Base-by-base conservation (phyloP, 441 rosid genomes). In the Metrosideros polymorpha region DNA sequence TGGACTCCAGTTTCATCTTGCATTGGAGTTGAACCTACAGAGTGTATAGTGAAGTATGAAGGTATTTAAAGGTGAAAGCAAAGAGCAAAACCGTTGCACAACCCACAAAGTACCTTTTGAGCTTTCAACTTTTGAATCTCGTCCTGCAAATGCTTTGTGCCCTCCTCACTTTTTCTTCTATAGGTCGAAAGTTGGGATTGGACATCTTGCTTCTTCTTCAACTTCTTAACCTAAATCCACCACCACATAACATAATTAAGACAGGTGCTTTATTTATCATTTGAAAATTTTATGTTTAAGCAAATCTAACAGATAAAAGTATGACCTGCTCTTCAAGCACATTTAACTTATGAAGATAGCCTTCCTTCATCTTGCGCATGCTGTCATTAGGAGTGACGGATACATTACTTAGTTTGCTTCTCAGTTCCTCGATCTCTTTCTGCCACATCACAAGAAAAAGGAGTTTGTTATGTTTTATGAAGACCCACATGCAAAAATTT, bases 11-110 rank as follows among this genome's bases (percentile, higher is more conserved):
- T 95, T 96, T 97, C 86, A 90, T 89, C 91, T 95, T 95, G 92
- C 99, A 97, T 82, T 94, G 95, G 86, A 97, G 94, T 92, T 97
- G 96, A 90, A 96, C 99, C 99, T 96, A 88, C 6, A 54, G 27
- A 85, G 57, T 52, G 84, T 9, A 57, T 71, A 84, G 6, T 82
- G 47, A 63, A 54, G 30, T 10, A 30, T 25, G 29, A 84, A 19
- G 39, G 43, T 50, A 76, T 75, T 22, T 18, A 51, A 47, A 86
- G 77, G 77, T 18, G 53, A 71, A 43, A 51, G 9, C 52, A 56
- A 87, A 22, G n/a, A 82, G 61, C 52, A 39, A 56, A 85, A 22
- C 29, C 43, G 18, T 47, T 85, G 22, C 45, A 86, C 85, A 54
- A 85, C 79, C 55, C 88, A 85, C 82, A 84, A 86, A 84, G 76